Conservation (phyloP, 768 basidiomycete species). For the Russula sp. region DNA sequence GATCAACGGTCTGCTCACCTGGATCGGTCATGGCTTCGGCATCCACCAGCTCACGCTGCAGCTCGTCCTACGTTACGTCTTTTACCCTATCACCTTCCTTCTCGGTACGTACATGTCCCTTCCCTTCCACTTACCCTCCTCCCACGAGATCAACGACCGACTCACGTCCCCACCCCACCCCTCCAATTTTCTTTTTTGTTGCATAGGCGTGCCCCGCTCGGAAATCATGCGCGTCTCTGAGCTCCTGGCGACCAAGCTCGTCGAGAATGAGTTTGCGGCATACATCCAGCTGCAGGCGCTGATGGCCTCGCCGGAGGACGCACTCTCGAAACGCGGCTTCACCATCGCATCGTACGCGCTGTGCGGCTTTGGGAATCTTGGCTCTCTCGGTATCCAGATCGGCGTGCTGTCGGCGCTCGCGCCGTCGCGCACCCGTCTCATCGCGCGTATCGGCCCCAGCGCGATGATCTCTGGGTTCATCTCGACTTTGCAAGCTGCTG, state of each 20-base stretch:
- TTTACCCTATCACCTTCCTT: slow-evolving; percentile 84
- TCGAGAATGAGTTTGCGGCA: slow-evolving; percentile 83
- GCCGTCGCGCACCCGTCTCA: slow-evolving; percentile 59
- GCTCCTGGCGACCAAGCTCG: slow-evolving; percentile 78
- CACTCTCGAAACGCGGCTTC: slow-evolving; percentile 65
- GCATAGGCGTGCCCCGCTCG: slow-evolving; percentile 67
- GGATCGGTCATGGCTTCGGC: slow-evolving; percentile 82
- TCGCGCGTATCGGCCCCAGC: slow-evolving; percentile 60
- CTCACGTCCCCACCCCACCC: too few relatives aligned
- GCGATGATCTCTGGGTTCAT: slow-evolving; percentile 69
- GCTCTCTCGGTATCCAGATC: slow-evolving; percentile 81
- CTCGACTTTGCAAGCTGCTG: slow-evolving; percentile 53
- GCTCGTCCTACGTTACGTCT: slow-evolving; percentile 77
- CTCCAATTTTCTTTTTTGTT: neutral
- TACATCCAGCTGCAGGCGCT: slow-evolving; percentile 52
- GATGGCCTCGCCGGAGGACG: slow-evolving; percentile 35
- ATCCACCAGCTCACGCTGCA: slow-evolving; percentile 78
- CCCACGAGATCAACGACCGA: too few relatives aligned
- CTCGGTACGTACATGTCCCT: slow-evolving; percentile 34
- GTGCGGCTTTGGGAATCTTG: slow-evolving; percentile 86
- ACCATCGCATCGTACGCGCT: slow-evolving; percentile 83
- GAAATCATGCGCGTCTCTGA: slow-evolving; percentile 79
- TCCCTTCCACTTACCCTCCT: too few relatives aligned
- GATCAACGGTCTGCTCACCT: slow-evolving; percentile 80
- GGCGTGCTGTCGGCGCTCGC: slow-evolving; percentile 67